phyloP scores from a whole-genome alignment of 805 yeast species.

The Metschnikowia vanudenii region DNA sequence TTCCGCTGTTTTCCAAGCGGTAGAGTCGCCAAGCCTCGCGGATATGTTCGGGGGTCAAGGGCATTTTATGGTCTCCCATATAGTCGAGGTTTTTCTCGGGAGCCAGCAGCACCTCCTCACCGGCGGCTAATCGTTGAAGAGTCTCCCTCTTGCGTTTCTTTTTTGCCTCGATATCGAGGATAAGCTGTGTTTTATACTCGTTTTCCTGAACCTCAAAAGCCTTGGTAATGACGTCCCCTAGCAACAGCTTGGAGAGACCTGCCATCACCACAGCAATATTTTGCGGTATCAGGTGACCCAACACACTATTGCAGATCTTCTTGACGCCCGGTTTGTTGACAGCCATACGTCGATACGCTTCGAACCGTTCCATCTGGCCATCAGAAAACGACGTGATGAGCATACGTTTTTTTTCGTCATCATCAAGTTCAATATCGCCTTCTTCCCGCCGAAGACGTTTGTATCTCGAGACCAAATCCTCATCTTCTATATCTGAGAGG shows the following conservation, averaged over 20 bases:
- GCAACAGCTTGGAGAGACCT: conserved; percentile 82
- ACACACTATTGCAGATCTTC: conserved; percentile 71
- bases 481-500: conserved; percentile 36
- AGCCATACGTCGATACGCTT: conserved; percentile 74
- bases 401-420: conserved; percentile 59
- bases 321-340: conserved; percentile 67
- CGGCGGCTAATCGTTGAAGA: conserved; percentile 40
- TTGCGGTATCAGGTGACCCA: conserved; percentile 77
- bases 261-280: conserved; percentile 79
- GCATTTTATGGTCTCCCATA: conserved; percentile 49
- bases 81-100: conserved; percentile 28
- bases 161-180: conserved; percentile 34
- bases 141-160: conserved; percentile 37
- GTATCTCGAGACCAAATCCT: conserved; percentile 32
- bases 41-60: conserved; percentile 79
- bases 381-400: conserved; percentile 70
- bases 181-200: conserved; percentile 44
- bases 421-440: conserved; percentile 24
- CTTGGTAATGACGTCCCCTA: conserved; percentile 85
- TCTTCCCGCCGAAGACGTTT: conserved; percentile 32
- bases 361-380: conserved; percentile 86
- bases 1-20: conserved; percentile 61
- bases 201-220: conserved; percentile 70
- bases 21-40: conserved; percentile 86
- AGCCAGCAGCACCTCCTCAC: conserved; percentile 22